phyloP scores from a whole-genome alignment of 116 monocot genomes.

The Posidonia oceanica region DNA sequence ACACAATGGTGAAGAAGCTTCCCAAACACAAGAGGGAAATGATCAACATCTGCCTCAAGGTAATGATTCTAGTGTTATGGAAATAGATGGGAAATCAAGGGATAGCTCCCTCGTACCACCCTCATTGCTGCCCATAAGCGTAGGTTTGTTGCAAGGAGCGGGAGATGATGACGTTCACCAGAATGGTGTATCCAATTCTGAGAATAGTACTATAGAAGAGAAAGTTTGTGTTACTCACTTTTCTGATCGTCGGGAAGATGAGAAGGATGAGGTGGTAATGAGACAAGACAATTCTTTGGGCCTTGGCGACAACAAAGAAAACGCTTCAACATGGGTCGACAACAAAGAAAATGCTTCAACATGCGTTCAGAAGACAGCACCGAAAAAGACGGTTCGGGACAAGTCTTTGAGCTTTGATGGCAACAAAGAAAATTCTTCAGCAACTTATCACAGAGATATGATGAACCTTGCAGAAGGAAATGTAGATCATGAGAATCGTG shows the following conservation, averaged over 20 bases:
- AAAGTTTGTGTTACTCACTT: no score
- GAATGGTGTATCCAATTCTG: not conserved
- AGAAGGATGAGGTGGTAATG: not conserved
- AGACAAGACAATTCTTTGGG: not conserved
- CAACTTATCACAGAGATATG: not conserved
- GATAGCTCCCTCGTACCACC: not conserved
- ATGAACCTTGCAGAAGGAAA: not conserved
- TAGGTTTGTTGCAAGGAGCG: not conserved
- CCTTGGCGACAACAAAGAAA: conserved; percentile 7
- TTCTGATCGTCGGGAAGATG: not conserved
- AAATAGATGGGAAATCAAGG: not conserved
- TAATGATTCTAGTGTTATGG: not conserved
- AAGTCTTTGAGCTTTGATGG: conserved; percentile 13
- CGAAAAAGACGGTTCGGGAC: not conserved
- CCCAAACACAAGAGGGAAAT: not conserved
- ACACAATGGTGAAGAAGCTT: not conserved
- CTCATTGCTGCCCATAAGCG: not conserved
- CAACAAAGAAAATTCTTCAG: conserved; percentile 54
- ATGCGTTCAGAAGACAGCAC: not conserved
- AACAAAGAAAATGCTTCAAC: conserved; percentile 18
- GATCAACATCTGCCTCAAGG: not conserved
- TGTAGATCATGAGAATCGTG: not conserved
- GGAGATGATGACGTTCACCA: not conserved
- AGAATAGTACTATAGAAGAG: not conserved
- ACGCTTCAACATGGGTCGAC: conserved; percentile 13